Evolutionary conservation across 2,329 filamentous ascomycete species (phyloP), one percentile per base, ranked within the genome.

Genomic region (Diaporthe sp.): DNA sequence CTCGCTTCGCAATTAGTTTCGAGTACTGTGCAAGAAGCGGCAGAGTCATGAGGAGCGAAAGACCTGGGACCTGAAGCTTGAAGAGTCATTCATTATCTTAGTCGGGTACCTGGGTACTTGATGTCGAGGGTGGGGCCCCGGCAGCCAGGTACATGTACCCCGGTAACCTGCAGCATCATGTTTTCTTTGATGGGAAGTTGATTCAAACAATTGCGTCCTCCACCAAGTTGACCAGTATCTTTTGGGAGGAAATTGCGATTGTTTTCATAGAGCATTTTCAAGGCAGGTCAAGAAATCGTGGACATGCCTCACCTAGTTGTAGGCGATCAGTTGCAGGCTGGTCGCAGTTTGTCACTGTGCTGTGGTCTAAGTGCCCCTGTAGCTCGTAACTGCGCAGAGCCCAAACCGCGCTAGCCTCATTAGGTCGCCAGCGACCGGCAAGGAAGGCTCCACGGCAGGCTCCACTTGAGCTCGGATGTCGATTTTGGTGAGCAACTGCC

Each of bases 381-480:
- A 51, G 44, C 31, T 37, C 42, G 17, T 22, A 28, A 68, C 31
- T 19, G 22, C 46, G 46, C 2, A 37, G 42, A 10, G 34, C 46
- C 46, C 49, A 42, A 34, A 22, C 2, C 15, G 46, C 65, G 34
- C 65, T 70, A 70, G 65, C 65, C 49, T 70, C 34, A 42, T 70
- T 13, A 3, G n/a, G 65, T n/a, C 34, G 34, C 10, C 37, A 55
- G 37, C 65, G 34, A 28, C 49, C 49, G 65, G 31, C 65, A 53
- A 55, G 65, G 15, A 51, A 28, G 65, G 49, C 65, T 55, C 65
- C 65, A 70, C 65, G 65, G 65, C 49, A 70, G 58, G 71, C 71
- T 73, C 71, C 71, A 73, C 71, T 73, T 42, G 37, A 73, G 71
- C 71, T 73, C 58, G 58, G 46, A 61, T 65, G 65, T 70, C 65